These are phyloP conservation scores for Annona squamosa DNA, from an alignment of 164 flowering plant genomes.

Conservation along the genomic window DNA sequence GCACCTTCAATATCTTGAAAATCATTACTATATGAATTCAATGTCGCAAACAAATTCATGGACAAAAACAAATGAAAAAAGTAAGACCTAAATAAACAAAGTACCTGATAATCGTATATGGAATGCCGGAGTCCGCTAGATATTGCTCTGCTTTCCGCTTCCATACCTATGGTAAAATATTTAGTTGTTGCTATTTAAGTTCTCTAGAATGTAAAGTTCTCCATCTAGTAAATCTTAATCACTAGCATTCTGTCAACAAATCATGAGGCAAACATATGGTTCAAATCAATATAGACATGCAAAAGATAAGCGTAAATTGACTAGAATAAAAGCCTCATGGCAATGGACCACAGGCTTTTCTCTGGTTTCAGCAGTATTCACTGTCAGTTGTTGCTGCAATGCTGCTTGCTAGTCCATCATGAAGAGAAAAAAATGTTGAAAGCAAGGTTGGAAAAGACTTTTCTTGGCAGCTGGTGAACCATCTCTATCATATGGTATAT, in stretches of 20 bases:
- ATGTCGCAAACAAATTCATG: neutral
- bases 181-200: neutral
- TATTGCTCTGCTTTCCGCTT: slow-evolving; percentile 97
- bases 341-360: neutral
- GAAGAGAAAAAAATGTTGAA: too few relatives aligned
- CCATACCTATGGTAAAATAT: slow-evolving; percentile 56
- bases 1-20: neutral
- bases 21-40: neutral
- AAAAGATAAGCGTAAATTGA: neutral
- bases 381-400: neutral
- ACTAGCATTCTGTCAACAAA: neutral
- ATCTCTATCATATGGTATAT: too few relatives aligned
- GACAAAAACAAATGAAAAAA: neutral
- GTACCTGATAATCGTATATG: slow-evolving; percentile 93
- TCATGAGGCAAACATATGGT: neutral
- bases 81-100: neutral
- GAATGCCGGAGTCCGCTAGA: slow-evolving; percentile 87
- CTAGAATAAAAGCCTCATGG: neutral
- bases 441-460: too few relatives aligned
- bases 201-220: neutral
- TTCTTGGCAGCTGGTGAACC: too few relatives aligned
- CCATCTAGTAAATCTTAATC: neutral
- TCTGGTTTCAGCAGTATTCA: neutral
- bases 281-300: neutral
- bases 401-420: too few relatives aligned